Evolutionary conservation across 2,329 filamentous ascomycete species (phyloP), one percentile per base, ranked within the genome.

Genomic region (Epichloe gansuensis): DNA sequence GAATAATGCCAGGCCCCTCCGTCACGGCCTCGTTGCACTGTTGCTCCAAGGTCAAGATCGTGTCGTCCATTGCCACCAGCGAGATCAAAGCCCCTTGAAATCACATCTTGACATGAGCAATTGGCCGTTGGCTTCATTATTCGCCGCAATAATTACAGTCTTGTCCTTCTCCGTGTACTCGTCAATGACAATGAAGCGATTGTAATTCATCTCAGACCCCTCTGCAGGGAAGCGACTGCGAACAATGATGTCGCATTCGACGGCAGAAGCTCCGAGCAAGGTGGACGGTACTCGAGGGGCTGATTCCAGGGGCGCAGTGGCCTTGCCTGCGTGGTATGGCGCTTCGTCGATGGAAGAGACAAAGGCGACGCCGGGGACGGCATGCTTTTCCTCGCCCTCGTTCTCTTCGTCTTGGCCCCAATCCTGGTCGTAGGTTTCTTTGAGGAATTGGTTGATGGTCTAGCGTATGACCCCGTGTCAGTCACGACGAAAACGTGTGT

Each of bases 251-350:
- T 49, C 37, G 47, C 47, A 49, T 28, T 49, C 47, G 12, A 41
- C 21, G 13, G 35, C 47, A 49, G 35, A 49, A 17, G 47, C 35
- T 8, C 35, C 47, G 21, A 49, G 12, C 47, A 49, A 41, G 23
- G 13, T 28, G 9, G 15, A 9, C 21, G 46, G 46, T 12, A 42
- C 47, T 4, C 21, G 15, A 21, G 48, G 39, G 5, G 12, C n/a
- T 12, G 48, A 50, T 5, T 50, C 28, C 17, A 44, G 41, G 8
- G 12, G 39, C 2, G 13, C 28, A 15, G 4, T 12, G 5, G 48
- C 48, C 28, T 51, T 51, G 28, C 48, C 48, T 5, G 39, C 13
- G n/a, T 51, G 48, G 28, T 35, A 51, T 39, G 48, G 48, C 17
- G 41, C 41, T 37, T 21, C 6, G 11, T 21, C 17, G 2, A 45